Evolutionary conservation across 306 rosid species (phyloP).

Genomic region (Luffa acutangula): DNA sequence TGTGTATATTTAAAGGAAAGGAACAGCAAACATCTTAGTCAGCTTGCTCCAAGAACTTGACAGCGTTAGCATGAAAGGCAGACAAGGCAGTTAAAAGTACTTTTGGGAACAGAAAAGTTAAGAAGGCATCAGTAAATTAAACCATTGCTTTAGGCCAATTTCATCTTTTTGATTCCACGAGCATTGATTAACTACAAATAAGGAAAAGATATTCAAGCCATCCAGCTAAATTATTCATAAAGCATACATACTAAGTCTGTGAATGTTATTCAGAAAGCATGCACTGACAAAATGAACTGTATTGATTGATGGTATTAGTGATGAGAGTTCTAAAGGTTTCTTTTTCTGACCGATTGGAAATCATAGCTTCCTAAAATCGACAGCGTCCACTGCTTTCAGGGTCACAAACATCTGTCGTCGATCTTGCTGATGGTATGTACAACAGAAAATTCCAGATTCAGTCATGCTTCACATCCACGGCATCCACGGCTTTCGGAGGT

Average conservation of each 20-base stretch:
- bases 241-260: neutral
- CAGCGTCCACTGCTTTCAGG: neutral
- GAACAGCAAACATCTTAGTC: neutral
- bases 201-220: neutral
- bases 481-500: slow-evolving; percentile 21
- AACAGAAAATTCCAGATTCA: slow-evolving; percentile 15
- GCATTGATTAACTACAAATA: neutral
- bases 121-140: neutral
- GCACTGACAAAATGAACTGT: neutral
- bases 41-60: neutral
- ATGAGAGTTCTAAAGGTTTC: neutral
- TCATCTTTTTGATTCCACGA: neutral
- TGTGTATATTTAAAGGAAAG: neutral
- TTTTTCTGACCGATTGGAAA: neutral
- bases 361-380: neutral
- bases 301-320: neutral
- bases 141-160: neutral
- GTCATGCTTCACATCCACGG: slow-evolving; percentile 40
- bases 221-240: slow-evolving; percentile 6
- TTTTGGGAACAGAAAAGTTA: neutral
- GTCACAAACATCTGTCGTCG: neutral
- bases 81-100: neutral
- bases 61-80: neutral
- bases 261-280: neutral
- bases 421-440: neutral